These are phyloP conservation scores for Chaetomiaceae sp. DNA, from an alignment of 2,329 filamentous ascomycete genomes.

Conservation along the genomic window DNA sequence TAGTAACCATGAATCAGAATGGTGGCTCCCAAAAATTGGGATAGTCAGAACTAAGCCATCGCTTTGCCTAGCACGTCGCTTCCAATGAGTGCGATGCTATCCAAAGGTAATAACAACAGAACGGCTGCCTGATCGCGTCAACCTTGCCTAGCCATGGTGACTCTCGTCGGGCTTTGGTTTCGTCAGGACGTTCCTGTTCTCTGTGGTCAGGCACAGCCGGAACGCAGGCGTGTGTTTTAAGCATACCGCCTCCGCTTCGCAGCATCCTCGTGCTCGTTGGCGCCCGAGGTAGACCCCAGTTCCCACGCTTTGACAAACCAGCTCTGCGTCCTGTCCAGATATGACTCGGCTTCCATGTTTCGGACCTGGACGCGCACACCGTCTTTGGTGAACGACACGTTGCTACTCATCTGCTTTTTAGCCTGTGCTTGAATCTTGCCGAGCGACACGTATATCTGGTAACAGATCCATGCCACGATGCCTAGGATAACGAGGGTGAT, in stretches of 20 bases:
- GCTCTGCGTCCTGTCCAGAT: constrained; percentile 69
- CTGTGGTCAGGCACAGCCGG: neutral
- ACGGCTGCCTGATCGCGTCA: too few relatives aligned
- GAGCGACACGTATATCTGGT: constrained; percentile 67
- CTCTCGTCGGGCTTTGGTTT: neutral
- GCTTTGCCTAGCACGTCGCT: too few relatives aligned
- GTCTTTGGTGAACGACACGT: constrained; percentile 71
- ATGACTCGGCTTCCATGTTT: constrained; percentile 63
- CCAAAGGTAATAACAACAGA: too few relatives aligned
- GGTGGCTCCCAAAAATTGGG: too few relatives aligned
- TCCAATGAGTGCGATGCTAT: too few relatives aligned
- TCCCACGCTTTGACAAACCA: constrained; percentile 65
- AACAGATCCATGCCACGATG: constrained; percentile 60
- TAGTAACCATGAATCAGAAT: neutral
- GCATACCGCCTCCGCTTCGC: constrained; percentile 30
- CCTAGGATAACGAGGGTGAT: constrained; percentile 57
- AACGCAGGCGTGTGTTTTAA: neutral
- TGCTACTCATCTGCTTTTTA: constrained; percentile 66
- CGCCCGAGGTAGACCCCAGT: constrained; percentile 37
- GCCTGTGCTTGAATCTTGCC: constrained; percentile 62
- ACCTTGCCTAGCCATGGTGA: neutral
- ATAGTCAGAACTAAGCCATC: too few relatives aligned
- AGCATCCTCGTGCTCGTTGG: constrained; percentile 23
- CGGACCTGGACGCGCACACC: constrained; percentile 68
- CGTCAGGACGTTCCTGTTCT: constrained; percentile 8